A percentile compares a stretch with the other conserved stretches of the same genome.
phyloP scores from a whole-genome alignment of 2,329 filamentous ascomycete genomes.

The Xylariaceae sp. region DNA sequence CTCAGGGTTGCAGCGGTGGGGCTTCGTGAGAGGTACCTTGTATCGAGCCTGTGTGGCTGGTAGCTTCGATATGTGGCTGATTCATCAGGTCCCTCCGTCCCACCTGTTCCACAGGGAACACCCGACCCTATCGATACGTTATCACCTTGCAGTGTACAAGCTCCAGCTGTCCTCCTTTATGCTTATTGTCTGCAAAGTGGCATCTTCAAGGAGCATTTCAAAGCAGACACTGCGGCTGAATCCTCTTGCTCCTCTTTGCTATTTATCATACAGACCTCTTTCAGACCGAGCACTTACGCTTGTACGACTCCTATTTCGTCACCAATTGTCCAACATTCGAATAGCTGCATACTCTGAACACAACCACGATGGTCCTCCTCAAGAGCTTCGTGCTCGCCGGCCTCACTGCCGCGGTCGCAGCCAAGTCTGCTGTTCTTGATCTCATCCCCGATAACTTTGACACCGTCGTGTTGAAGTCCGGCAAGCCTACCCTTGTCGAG shows the following conservation, averaged over 20 bases:
- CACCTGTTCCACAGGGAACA: too few relatives aligned
- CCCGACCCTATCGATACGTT: too few relatives aligned
- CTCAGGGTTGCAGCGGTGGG: slow-evolving; percentile 14
- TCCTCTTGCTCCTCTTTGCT: neutral
- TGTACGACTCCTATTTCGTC: neutral
- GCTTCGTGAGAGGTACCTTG: slow-evolving; percentile 1
- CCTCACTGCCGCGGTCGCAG: slow-evolving; percentile 52
- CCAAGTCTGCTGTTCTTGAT: slow-evolving; percentile 82
- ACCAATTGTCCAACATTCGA: slow-evolving; percentile 1
- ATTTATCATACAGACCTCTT: slow-evolving; percentile 1
- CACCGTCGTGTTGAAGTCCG: slow-evolving; percentile 78
- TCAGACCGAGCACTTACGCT: slow-evolving; percentile 2
- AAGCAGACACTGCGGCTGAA: slow-evolving; percentile 12
- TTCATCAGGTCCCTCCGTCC: too few relatives aligned
- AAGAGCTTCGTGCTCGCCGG: slow-evolving; percentile 57
- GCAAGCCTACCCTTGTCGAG: slow-evolving; percentile 93
- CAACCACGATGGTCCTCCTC: slow-evolving; percentile 44
- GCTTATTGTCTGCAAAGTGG: slow-evolving; percentile 16
- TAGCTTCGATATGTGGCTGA: too few relatives aligned
- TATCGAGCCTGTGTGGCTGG: too few relatives aligned
- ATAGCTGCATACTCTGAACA: neutral
- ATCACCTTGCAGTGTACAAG: slow-evolving; percentile 4
- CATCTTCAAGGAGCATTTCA: slow-evolving; percentile 18
- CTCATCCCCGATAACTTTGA: slow-evolving; percentile 91
- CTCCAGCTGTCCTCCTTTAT: slow-evolving; percentile 7